Percentiles rank a stretch among this genome's conserved stretches.
These are phyloP conservation scores for Trichophaea hybrida DNA, from an alignment of 2,329 filamentous ascomycete genomes.

Conservation along the genomic window DNA sequence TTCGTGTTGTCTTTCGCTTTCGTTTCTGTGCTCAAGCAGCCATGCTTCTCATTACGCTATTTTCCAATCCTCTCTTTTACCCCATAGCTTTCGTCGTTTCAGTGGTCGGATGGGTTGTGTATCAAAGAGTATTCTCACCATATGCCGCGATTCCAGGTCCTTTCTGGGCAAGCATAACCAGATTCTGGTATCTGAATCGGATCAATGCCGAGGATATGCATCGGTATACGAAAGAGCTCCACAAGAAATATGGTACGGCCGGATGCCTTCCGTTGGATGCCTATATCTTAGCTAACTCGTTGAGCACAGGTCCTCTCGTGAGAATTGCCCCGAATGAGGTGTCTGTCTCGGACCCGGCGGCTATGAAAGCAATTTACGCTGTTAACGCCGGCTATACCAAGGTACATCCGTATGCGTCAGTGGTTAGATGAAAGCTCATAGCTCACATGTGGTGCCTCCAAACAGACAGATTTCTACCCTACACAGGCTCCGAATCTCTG, in stretches of 20 bases:
- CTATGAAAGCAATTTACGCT: constrained; percentile 1
- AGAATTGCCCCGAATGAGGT: constrained; percentile 42
- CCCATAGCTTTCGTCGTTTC: not conserved
- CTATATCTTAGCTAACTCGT: not conserved
- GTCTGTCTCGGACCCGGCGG: constrained; percentile 37
- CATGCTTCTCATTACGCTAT: not conserved
- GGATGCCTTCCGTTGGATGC: not conserved
- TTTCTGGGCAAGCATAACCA: constrained; percentile 41
- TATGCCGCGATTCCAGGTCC: constrained; percentile 34
- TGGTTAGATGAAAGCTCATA: not conserved
- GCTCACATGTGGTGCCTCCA: not conserved
- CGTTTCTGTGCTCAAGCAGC: not conserved
- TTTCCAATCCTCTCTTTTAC: constrained; percentile 4
- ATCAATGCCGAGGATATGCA: constrained; percentile 30
- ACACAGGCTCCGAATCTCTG: constrained; percentile 1
- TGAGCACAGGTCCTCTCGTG: constrained; percentile 35
- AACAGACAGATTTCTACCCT: constrained; percentile 2
- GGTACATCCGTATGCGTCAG: not conserved
- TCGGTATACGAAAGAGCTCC: not conserved
- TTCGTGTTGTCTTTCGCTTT: not conserved
- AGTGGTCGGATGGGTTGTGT: not conserved
- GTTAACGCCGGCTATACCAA: constrained; percentile 32
- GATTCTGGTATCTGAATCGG: constrained; percentile 39
- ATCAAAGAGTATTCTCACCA: constrained; percentile 3
- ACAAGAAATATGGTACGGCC: constrained; percentile 9